Percentiles rank a stretch among this genome's conserved stretches.
phyloP scores from a whole-genome alignment of 345 rosid genomes.

The Lenwebbia sp. region DNA sequence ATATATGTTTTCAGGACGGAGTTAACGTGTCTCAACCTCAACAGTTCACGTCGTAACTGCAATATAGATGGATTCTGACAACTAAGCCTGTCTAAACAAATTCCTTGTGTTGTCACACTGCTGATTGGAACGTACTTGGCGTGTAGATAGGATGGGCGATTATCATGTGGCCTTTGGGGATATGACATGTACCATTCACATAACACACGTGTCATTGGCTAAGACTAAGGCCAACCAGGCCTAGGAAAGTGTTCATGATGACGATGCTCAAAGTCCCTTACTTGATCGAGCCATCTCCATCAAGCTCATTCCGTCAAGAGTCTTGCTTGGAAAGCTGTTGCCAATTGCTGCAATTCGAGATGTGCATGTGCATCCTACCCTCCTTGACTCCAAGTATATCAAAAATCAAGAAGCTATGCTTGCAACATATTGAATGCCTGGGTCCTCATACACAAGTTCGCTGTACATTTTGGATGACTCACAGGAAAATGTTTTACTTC shows the following conservation, averaged over 20 bases:
- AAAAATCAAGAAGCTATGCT: background rate
- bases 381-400: background rate
- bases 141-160: background rate
- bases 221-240: background rate
- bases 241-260: background rate
- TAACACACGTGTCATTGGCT: background rate
- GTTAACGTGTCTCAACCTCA: background rate
- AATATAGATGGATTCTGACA: background rate
- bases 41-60: background rate
- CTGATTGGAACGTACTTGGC: background rate
- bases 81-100: background rate
- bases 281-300: background rate
- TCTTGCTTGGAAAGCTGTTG: background rate
- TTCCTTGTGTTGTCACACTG: background rate
- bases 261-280: background rate
- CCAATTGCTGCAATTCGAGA: too few relatives aligned
- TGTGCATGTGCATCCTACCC: background rate
- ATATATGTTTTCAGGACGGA: background rate
- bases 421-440: background rate
- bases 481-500: background rate
- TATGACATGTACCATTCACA: background rate
- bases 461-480: background rate
- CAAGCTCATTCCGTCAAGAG: background rate
- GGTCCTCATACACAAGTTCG: background rate
- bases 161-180: accelerated